phyloP scores from a whole-genome alignment of 1,284 basidiomycete species.

The Coniferiporia weirii region DNA sequence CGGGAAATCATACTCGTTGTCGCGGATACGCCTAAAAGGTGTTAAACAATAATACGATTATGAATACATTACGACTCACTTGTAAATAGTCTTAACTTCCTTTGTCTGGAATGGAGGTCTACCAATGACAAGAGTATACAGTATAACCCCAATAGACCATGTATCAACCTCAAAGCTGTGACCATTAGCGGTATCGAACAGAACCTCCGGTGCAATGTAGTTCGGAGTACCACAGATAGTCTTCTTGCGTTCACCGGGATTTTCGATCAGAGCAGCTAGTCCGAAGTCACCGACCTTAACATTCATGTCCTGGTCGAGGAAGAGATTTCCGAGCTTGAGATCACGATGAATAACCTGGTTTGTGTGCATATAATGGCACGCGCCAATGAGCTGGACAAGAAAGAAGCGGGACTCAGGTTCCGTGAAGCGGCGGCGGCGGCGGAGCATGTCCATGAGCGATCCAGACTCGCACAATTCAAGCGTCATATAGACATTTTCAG shows the following conservation, averaged over 20 bases:
- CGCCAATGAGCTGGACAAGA: constrained; percentile 92
- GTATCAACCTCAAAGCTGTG: constrained; percentile 99
- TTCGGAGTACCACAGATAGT: constrained; percentile 99
- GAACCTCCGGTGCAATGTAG: constrained; percentile 96
- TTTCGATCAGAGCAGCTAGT: constrained; percentile 93
- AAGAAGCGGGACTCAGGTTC: constrained; percentile 93
- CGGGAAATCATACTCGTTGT: constrained; percentile 94
- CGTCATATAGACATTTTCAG: constrained; percentile 95
- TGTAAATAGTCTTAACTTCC: constrained; percentile 93
- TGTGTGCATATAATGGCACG: constrained; percentile 94
- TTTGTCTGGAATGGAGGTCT: constrained; percentile 97
- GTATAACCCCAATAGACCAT: constrained; percentile 96
- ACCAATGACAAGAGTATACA: constrained; percentile 93
- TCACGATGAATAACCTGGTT: constrained; percentile 96
- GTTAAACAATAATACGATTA: constrained; percentile 13
- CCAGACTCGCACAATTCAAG: constrained; percentile 91
- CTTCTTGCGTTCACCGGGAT: constrained; percentile 95
- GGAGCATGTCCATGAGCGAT: constrained; percentile 87
- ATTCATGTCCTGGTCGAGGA: constrained; percentile 90
- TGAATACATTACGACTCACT: constrained; percentile 41
- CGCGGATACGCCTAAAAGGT: constrained; percentile 75
- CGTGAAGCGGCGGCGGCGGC: constrained; percentile 81
- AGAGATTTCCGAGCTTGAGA: constrained; percentile 93
- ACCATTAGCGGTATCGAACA: constrained; percentile 93
- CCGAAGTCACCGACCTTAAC: constrained; percentile 98